Conservation (phyloP, 257 asterid species). For the Scutellaria barbata region DNA sequence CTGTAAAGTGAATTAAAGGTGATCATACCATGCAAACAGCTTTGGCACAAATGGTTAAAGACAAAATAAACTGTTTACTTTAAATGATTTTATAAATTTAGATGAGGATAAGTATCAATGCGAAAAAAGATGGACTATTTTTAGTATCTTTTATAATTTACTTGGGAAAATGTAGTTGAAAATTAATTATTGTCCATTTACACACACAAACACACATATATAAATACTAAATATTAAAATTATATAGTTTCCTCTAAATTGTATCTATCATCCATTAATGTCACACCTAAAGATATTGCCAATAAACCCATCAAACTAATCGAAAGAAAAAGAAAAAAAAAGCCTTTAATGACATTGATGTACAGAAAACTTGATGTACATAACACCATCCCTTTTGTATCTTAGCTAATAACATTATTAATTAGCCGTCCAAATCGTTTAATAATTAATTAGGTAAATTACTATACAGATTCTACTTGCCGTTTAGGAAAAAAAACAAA, state of each 20-base stretch:
- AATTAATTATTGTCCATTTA: no score
- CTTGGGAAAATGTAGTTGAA: no score
- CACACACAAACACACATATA: no score
- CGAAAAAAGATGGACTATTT: neutral
- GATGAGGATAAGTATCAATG: neutral
- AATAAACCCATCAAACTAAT: constrained; percentile 6
- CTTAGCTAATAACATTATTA: constrained; percentile 18
- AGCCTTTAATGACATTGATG: neutral
- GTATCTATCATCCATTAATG: constrained; percentile 10
- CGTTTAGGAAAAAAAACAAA: neutral
- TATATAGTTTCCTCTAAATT: neutral
- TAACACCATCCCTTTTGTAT: neutral
- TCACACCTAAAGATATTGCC: constrained; percentile 9
- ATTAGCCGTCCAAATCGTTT: constrained; percentile 19
- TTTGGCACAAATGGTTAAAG: constrained; percentile 3
- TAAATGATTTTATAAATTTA: neutral
- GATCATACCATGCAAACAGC: constrained; percentile 26
- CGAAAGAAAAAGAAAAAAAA: constrained; percentile 1
- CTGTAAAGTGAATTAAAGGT: constrained; percentile 24
- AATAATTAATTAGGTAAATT: neutral
- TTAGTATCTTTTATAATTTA: neutral
- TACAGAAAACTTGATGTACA: no score
- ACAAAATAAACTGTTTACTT: neutral
- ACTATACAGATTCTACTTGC: neutral
- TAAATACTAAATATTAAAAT: no score